Evolutionary conservation across 768 basidiomycete genomes (phyloP).

Genomic region (Termitomyces sp.): DNA sequence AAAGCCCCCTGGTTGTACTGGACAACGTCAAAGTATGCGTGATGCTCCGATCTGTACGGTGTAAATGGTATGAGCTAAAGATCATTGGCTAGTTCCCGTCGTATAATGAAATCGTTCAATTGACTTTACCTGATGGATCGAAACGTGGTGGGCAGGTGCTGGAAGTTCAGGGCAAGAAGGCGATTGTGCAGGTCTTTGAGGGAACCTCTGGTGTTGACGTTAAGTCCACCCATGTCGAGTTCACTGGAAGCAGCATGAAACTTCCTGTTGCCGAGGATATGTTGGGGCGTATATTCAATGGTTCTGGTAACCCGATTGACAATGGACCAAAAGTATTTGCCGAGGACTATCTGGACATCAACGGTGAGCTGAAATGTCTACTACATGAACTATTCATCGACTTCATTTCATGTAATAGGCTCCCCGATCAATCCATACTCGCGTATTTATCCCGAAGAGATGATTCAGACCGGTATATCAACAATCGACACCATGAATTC

Average conservation of each 20-base stretch:
- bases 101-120: slow-evolving; percentile 96
- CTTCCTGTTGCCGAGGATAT: slow-evolving; percentile 98
- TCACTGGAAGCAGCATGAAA: slow-evolving; percentile 98
- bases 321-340: slow-evolving; percentile 99
- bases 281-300: slow-evolving; percentile 98
- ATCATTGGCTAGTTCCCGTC: slow-evolving; percentile 70
- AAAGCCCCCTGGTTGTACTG: slow-evolving; percentile 88
- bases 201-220: slow-evolving; percentile 98
- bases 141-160: slow-evolving; percentile 96
- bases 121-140: slow-evolving; percentile 92
- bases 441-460: slow-evolving; percentile 99
- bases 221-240: slow-evolving; percentile 95
- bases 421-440: slow-evolving; percentile 97
- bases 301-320: slow-evolving; percentile 96
- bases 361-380: slow-evolving; percentile 51
- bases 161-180: slow-evolving; percentile 97
- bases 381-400: slow-evolving; percentile 8
- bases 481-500: slow-evolving; percentile 98
- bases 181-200: slow-evolving; percentile 98
- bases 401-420: slow-evolving; percentile 39
- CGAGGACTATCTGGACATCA: slow-evolving; percentile 98
- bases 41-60: slow-evolving; percentile 3
- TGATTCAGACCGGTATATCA: slow-evolving; percentile 99
- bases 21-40: slow-evolving; percentile 92
- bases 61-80: slow-evolving; percentile 1